A percentile compares a stretch with the other conserved stretches of the same genome.
These are phyloP conservation scores for Thraustochytrium sp. DNA, from an alignment of 352 stramenopile genomes.

Conservation along the genomic window DNA sequence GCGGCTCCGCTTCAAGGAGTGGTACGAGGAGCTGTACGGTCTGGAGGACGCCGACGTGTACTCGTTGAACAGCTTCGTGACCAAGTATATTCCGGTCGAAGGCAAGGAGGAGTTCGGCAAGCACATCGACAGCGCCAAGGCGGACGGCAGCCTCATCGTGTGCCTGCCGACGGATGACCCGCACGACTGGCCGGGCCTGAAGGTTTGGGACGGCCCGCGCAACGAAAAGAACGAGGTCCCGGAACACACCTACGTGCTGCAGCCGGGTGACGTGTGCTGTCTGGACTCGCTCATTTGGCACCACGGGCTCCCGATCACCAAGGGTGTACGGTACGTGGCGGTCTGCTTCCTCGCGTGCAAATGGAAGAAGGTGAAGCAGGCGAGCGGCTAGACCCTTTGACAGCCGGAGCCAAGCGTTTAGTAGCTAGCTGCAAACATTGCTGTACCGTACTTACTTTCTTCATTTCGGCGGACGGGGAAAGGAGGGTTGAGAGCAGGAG, in stretches of 20 bases:
- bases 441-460: no score
- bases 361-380: slow-evolving; percentile 36
- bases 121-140: slow-evolving; percentile 43
- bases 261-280: slow-evolving; percentile 35
- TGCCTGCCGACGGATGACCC: slow-evolving; percentile 25
- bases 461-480: no score
- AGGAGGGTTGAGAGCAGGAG: no score
- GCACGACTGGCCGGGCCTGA: slow-evolving; percentile 40
- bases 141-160: slow-evolving; percentile 34
- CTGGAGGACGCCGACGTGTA: slow-evolving; percentile 33
- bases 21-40: slow-evolving; percentile 17
- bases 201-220: slow-evolving; percentile 21
- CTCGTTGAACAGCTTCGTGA: slow-evolving; percentile 39
- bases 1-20: slow-evolving; percentile 5
- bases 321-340: slow-evolving; percentile 29
- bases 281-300: slow-evolving; percentile 34
- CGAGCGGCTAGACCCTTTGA: no score
- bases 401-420: no score
- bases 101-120: slow-evolving; percentile 43
- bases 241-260: slow-evolving; percentile 20
- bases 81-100: slow-evolving; percentile 44
- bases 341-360: slow-evolving; percentile 44
- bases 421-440: no score
- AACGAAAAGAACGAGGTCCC: background rate
- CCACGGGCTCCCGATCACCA: slow-evolving; percentile 34